Conservation (phyloP, 1,284 basidiomycete species). For the Sanguinoderma infundibulare region DNA sequence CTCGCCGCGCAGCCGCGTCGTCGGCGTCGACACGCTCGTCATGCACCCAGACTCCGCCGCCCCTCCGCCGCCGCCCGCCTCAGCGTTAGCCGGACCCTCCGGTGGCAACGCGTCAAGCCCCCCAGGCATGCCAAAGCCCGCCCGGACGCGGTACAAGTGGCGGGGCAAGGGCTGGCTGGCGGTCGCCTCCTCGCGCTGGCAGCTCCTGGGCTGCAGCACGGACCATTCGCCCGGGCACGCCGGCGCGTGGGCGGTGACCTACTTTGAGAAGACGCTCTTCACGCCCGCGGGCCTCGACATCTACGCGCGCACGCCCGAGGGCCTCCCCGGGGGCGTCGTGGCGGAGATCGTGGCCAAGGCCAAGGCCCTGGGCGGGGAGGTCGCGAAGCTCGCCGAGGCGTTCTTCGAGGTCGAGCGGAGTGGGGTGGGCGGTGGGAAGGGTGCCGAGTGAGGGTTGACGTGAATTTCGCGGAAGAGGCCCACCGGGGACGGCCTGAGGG, state of each 20-base stretch:
- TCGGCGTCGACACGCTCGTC: slow-evolving; percentile 41
- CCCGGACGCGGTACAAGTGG: slow-evolving; percentile 47
- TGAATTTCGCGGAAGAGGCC: no score
- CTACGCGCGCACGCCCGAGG: slow-evolving; percentile 39
- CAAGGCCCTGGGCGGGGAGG: slow-evolving; percentile 25
- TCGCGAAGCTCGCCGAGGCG: slow-evolving; percentile 21
- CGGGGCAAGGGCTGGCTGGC: slow-evolving; percentile 47
- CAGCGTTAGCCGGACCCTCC: background rate
- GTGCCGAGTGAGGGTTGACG: background rate
- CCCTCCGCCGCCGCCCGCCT: slow-evolving; percentile 14
- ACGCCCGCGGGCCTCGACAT: slow-evolving; percentile 56
- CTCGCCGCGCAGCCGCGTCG: slow-evolving; percentile 37
- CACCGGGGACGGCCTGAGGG: no score
- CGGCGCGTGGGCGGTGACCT: slow-evolving; percentile 50
- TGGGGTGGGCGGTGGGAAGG: slow-evolving; percentile 5
- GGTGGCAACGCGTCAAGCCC: background rate
- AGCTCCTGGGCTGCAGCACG: slow-evolving; percentile 46
- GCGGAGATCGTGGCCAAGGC: slow-evolving; percentile 23
- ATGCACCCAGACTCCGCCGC: background rate
- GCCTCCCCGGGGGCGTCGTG: slow-evolving; percentile 30
- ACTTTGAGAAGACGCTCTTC: slow-evolving; percentile 56
- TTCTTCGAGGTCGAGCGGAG: slow-evolving; percentile 29
- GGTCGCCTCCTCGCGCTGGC: slow-evolving; percentile 51
- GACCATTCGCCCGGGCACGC: slow-evolving; percentile 21
- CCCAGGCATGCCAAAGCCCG: background rate